Percentiles rank a stretch among this genome's conserved stretches.
Conservation (phyloP, 495 filamentous ascomycete genomes). For the Penicillium soppii region DNA sequence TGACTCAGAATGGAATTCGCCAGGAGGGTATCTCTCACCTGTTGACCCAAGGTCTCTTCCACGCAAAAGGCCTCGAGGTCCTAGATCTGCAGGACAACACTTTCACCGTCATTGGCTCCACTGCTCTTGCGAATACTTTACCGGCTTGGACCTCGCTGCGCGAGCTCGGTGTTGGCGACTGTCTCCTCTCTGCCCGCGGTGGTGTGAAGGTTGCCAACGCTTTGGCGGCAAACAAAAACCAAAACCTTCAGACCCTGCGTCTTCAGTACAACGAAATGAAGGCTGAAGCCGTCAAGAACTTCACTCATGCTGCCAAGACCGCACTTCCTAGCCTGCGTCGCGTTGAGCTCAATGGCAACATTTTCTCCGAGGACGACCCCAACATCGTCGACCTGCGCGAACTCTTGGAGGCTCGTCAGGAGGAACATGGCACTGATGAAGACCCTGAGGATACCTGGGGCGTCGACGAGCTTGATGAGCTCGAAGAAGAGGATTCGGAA, state of each 20-base stretch:
- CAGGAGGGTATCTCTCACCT: slow-evolving; percentile 85
- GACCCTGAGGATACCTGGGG: slow-evolving; percentile 70
- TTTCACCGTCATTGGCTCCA: slow-evolving; percentile 79
- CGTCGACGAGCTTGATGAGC: slow-evolving; percentile 77
- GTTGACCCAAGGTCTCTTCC: slow-evolving; percentile 70
- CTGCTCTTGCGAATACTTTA: slow-evolving; percentile 72
- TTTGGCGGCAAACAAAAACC: slow-evolving; percentile 71
- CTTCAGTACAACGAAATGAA: slow-evolving; percentile 96
- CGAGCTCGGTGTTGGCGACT: slow-evolving; percentile 89
- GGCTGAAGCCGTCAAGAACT: slow-evolving; percentile 62
- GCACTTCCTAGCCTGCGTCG: slow-evolving; percentile 70
- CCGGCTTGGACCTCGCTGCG: slow-evolving; percentile 69
- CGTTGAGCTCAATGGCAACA: slow-evolving; percentile 95
- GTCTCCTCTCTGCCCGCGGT: slow-evolving; percentile 77
- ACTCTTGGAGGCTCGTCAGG: slow-evolving; percentile 55
- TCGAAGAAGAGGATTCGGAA: slow-evolving; percentile 69
- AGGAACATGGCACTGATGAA: slow-evolving; percentile 50
- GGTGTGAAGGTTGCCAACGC: slow-evolving; percentile 70
- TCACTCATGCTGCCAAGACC: slow-evolving; percentile 62
- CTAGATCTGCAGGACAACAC: slow-evolving; percentile 97
- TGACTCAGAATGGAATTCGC: slow-evolving; percentile 97
- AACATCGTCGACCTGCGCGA: slow-evolving; percentile 52
- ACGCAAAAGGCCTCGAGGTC: slow-evolving; percentile 62
- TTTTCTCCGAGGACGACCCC: slow-evolving; percentile 82
- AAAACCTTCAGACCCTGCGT: slow-evolving; percentile 72